A percentile compares a stretch with the other conserved stretches of the same genome.
Evolutionary conservation across 768 basidiomycete genomes (phyloP).

Genomic region (Pholiota conissans): DNA sequence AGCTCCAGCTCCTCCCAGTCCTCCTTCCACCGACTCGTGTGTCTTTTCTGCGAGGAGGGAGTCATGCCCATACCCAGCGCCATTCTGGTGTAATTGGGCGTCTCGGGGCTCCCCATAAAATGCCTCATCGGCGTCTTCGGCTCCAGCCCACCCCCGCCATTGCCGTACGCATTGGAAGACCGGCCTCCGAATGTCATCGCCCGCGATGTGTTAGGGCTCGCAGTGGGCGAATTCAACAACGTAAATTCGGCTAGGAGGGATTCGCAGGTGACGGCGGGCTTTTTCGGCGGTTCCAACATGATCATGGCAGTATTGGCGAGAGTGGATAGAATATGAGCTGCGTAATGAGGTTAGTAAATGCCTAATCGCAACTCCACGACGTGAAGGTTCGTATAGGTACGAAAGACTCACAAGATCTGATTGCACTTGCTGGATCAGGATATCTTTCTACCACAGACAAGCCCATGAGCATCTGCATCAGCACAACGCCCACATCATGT

Average conservation of each 20-base stretch:
- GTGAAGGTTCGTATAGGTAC: no score
- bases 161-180: neutral
- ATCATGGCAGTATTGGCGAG: conserved; percentile 52
- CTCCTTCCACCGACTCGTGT: conserved; percentile 82
- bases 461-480: conserved; percentile 87
- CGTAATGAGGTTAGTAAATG: neutral
- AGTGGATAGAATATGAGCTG: conserved; percentile 54
- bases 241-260: conserved; percentile 57
- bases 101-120: conserved; percentile 56
- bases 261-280: conserved; percentile 55
- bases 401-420: conserved; percentile 54
- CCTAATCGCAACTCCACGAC: no score
- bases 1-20: conserved; percentile 95
- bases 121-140: conserved; percentile 56
- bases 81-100: conserved; percentile 54
- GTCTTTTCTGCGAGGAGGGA: conserved; percentile 37
- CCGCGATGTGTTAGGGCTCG: conserved; percentile 5
- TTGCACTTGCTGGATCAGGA: conserved; percentile 54
- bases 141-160: conserved; percentile 22
- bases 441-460: conserved; percentile 60
- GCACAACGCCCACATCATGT: conserved; percentile 75
- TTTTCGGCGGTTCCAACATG: conserved; percentile 65
- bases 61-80: conserved; percentile 29
- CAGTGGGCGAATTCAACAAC: neutral
- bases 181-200: conserved; percentile 2